Base-by-base conservation (phyloP, 192 early-diverging fungal genomes). In the Oehlia diaphana region DNA sequence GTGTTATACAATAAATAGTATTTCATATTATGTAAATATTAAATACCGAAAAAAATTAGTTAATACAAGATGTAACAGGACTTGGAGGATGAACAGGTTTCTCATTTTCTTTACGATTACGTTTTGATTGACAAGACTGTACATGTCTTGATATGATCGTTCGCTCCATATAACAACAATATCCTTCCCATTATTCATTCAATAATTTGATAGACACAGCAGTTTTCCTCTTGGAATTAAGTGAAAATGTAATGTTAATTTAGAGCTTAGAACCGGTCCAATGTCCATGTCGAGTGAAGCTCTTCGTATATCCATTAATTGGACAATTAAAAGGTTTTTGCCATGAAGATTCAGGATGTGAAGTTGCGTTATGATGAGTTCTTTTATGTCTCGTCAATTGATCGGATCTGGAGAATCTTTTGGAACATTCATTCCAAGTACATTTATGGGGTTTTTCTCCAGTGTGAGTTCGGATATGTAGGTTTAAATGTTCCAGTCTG, bases 381-480 rank as follows among this genome's bases (percentile, higher is more conserved):
- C 88, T 85, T 13, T 86, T 81, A 63, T 95, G 92, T 66, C 91
- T 89, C 61, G 88, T 86, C 23, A 95, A 83, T 16, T 90, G 91
- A 81, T 94, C 94, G 42, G 26, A 26, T 26, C 26, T 26, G 26
- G 26, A 26, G 26, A 26, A 26, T 26, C 83, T 86, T 79, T 93
- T 95, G 37, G 84, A 89, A 72, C 93, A 95, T 44, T 87, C 91
- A 12, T 87, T 84, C 3, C 89, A 86, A 13, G 81, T 80, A 72
- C 93, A 95, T 58, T 87, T 81, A 85, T 92, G 93, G 0, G 93
- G 92, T 26, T 63, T 87, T 81, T 95, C 93, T 42, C 92, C 93
- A 21, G 92, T 95, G 78, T 95, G 92, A 0, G 90, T 93, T 4
- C 92, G 88, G 63, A 91, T 86, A 79, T 95, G 93, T 9, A 44